A percentile compares a stretch with the other conserved stretches of the same genome.
Conservation (phyloP, 2,329 filamentous ascomycete genomes). For the Phialophora tarda region DNA sequence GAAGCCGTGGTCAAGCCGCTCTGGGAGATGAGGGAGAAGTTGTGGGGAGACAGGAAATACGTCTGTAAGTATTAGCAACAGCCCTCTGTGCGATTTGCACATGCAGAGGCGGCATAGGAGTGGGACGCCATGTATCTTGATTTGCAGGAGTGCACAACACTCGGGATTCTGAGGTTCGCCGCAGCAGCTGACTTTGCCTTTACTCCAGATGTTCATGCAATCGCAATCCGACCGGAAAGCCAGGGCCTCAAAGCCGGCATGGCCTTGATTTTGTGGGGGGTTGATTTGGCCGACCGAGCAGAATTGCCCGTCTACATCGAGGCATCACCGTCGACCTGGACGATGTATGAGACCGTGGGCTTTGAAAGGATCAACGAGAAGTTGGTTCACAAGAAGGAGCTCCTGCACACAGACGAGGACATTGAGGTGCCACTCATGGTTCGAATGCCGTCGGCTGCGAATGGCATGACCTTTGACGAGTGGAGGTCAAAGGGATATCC, state of each 20-base stretch:
- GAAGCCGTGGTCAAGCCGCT: slow-evolving; percentile 52
- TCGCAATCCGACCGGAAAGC: slow-evolving; percentile 52
- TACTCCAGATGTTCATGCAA: slow-evolving; percentile 50
- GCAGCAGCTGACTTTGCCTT: no score
- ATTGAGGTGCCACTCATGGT: slow-evolving; percentile 53
- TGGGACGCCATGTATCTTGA: no score
- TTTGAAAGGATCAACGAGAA: slow-evolving; percentile 29
- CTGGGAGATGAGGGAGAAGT: slow-evolving; percentile 51
- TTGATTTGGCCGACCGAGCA: slow-evolving; percentile 42
- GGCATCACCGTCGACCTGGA: no score
- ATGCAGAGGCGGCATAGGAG: no score
- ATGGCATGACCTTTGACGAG: slow-evolving; percentile 46
- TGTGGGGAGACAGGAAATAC: slow-evolving; percentile 49
- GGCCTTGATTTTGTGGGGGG: slow-evolving; percentile 50
- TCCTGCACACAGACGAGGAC: slow-evolving; percentile 46
- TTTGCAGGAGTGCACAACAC: no score
- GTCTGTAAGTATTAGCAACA: slow-evolving; percentile 48
- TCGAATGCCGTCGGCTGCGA: slow-evolving; percentile 47
- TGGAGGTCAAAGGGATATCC: slow-evolving; percentile 39
- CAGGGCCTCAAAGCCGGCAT: slow-evolving; percentile 54
- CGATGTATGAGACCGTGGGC: no score
- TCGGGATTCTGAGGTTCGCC: no score
- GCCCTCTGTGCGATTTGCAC: no score
- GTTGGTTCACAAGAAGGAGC: slow-evolving; percentile 48
- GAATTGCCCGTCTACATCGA: slow-evolving; percentile 50